phyloP scores from a whole-genome alignment of 176 grass and related monocot species.

The Juncus effusus region DNA sequence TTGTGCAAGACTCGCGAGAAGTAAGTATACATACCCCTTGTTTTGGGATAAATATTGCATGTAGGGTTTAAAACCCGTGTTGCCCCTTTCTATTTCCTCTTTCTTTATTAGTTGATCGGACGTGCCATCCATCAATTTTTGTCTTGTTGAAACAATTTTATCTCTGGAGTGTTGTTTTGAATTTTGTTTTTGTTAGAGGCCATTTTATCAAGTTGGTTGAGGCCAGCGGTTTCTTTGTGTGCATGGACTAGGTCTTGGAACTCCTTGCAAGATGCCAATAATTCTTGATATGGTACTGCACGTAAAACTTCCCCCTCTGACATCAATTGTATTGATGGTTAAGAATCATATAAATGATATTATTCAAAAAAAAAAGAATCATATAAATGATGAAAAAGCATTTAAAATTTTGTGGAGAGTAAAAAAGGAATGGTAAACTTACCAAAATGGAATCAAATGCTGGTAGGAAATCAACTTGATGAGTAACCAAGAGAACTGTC shows the following conservation, averaged over 20 bases:
- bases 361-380: too few relatives aligned
- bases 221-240: constrained; percentile 28
- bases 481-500: constrained; percentile 35
- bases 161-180: constrained; percentile 5
- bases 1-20: constrained; percentile 13
- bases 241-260: constrained; percentile 30
- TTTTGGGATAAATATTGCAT: constrained; percentile 30
- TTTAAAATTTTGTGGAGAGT: too few relatives aligned
- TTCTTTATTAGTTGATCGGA: constrained; percentile 35
- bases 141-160: background rate
- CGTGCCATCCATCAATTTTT: background rate
- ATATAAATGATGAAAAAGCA: too few relatives aligned
- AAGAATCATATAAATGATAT: too few relatives aligned
- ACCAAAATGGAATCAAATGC: constrained; percentile 37
- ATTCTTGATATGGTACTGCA: constrained; percentile 24
- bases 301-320: constrained; percentile 26
- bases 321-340: constrained; percentile 23
- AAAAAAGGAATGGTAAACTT: constrained; percentile 7
- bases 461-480: constrained; percentile 41
- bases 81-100: constrained; percentile 36
- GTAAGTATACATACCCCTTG: constrained; percentile 27
- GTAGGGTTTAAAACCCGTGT: constrained; percentile 32
- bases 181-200: background rate
- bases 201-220: background rate
- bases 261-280: constrained; percentile 27